Conservation (phyloP, 2,329 filamentous ascomycete genomes). For the Hypoxylon rubiginosum region DNA sequence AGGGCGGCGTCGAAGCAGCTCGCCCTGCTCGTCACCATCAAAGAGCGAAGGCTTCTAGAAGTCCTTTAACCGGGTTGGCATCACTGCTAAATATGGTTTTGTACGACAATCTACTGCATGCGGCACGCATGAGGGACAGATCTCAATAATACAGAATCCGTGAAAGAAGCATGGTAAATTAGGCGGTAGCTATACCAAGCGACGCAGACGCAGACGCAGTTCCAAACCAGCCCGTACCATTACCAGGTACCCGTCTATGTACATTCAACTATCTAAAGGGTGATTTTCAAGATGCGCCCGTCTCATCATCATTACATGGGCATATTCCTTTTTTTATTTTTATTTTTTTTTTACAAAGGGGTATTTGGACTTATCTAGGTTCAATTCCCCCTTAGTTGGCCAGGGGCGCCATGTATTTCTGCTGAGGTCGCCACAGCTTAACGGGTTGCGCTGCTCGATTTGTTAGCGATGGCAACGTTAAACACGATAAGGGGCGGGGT, state of each 20-base stretch:
- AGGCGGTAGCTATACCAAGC: not conserved
- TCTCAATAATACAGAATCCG: not conserved
- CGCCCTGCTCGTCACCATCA: not conserved
- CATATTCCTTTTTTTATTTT: too few species aligned
- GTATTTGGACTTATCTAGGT: not conserved
- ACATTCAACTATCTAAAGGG: slow-evolving; percentile 12
- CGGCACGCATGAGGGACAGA: not conserved
- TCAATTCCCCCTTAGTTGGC: slow-evolving; percentile 34
- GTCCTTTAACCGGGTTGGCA: not conserved
- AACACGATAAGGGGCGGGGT: slow-evolving; percentile 7
- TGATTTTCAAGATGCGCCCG: slow-evolving; percentile 6
- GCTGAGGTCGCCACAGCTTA: slow-evolving; percentile 49
- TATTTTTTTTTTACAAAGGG: not conserved
- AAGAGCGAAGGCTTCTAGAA: not conserved
- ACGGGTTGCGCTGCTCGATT: slow-evolving; percentile 45
- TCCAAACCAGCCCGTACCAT: slow-evolving; percentile 7
- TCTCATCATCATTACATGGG: slow-evolving; percentile 10
- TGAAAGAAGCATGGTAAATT: not conserved
- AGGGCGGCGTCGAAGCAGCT: not conserved
- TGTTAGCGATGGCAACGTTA: slow-evolving; percentile 15
- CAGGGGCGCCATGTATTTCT: slow-evolving; percentile 48
- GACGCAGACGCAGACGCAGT: not conserved
- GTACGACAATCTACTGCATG: not conserved
- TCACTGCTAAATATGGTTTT: not conserved
- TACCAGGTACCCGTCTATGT: slow-evolving; percentile 13